Evolutionary conservation across 345 rosid genomes (phyloP).

Genomic region (Ricinus communis): DNA sequence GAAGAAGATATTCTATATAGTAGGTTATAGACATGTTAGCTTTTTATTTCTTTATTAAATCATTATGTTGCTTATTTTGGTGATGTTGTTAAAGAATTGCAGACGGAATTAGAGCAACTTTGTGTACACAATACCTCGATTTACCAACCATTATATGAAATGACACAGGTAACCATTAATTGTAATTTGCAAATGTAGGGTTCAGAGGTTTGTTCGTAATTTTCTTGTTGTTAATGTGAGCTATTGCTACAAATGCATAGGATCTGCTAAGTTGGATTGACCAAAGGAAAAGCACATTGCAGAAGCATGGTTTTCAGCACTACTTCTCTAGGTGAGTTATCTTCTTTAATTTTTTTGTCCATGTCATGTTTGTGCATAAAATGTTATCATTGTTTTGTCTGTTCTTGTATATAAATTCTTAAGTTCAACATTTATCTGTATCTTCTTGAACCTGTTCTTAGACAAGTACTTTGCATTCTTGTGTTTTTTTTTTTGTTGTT

Average conservation of each 20-base stretch:
- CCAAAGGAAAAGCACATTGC: slow-evolving; percentile 52
- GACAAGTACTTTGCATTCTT: neutral
- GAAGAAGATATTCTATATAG: slow-evolving; percentile 81
- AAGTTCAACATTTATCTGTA: neutral
- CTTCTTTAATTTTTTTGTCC: neutral
- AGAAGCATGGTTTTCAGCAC: slow-evolving; percentile 78
- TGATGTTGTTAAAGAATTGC: slow-evolving; percentile 56
- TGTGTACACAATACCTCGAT: slow-evolving; percentile 44
- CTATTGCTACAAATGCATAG: slow-evolving; percentile 36
- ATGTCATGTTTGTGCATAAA: neutral
- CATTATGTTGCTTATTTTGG: slow-evolving; percentile 29
- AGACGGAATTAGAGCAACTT: slow-evolving; percentile 64
- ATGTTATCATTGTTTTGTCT: neutral
- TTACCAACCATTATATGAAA: slow-evolving; percentile 80
- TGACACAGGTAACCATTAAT: slow-evolving; percentile 55
- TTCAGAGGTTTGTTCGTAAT: slow-evolving; percentile 1
- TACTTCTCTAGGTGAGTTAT: slow-evolving; percentile 64
- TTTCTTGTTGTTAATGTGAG: slow-evolving; percentile 17
- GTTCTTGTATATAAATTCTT: neutral
- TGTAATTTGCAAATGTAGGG: neutral
- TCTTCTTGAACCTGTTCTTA: neutral
- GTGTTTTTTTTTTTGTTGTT: neutral
- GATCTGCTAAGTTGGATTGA: slow-evolving; percentile 78
- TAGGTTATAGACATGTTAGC: slow-evolving; percentile 34
- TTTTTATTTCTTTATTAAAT: neutral